Evolutionary conservation across 208 protist species (phyloP).

Genomic region (Trypanosoma lewisi): DNA sequence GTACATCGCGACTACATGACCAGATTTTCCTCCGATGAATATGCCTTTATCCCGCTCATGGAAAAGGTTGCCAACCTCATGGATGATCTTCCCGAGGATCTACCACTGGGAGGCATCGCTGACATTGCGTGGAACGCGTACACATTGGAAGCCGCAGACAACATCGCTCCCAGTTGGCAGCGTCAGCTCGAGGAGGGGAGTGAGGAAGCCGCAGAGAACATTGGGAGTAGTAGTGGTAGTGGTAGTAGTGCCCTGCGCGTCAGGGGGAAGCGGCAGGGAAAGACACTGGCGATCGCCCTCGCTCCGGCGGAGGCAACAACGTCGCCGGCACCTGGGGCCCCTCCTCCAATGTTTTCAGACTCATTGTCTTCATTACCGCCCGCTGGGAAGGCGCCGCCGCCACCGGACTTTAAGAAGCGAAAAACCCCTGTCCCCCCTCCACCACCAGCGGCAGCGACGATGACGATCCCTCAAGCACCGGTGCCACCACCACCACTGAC

Average conservation of each 20-base stretch:
- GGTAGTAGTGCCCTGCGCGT: neutral
- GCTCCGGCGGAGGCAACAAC: neutral
- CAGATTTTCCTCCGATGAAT: conserved; percentile 28
- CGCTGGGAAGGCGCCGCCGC: conserved; percentile 9
- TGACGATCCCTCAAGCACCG: conserved; percentile 23
- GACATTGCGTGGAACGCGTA: conserved; percentile 30
- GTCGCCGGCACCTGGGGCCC: neutral
- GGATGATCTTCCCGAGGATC: conserved; percentile 47
- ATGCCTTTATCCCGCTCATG: conserved; percentile 32
- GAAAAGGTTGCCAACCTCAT: conserved; percentile 38
- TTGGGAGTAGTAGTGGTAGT: too few species aligned
- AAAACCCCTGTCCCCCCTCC: conserved; percentile 31
- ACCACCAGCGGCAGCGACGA: conserved; percentile 31
- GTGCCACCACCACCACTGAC: conserved; percentile 20
- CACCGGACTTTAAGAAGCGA: conserved; percentile 26
- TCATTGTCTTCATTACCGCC: neutral
- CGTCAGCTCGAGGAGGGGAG: conserved; percentile 21
- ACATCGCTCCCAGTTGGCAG: conserved; percentile 35
- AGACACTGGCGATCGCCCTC: conserved; percentile 20
- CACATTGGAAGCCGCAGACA: conserved; percentile 27
- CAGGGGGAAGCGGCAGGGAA: conserved; percentile 1
- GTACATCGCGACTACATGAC: conserved; percentile 37
- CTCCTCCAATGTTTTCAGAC: neutral
- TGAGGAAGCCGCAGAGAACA: conserved; percentile 12
- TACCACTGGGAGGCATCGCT: conserved; percentile 44